phyloP scores from a whole-genome alignment of 352 stramenopile genomes.

The Pythium periplocum region DNA sequence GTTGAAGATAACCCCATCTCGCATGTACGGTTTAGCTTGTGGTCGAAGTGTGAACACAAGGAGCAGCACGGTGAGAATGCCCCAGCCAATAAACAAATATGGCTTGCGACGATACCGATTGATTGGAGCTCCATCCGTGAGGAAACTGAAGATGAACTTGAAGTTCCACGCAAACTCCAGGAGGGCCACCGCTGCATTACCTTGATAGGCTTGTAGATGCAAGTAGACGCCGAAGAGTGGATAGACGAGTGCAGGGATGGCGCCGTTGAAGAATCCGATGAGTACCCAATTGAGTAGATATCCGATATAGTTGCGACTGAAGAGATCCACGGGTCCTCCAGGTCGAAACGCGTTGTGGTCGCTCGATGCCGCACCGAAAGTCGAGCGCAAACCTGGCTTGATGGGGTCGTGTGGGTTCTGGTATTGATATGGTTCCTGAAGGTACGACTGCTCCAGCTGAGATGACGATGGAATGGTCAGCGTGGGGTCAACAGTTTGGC shows the following conservation, averaged over 20 bases:
- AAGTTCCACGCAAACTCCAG: constrained; percentile 3
- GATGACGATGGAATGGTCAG: no score
- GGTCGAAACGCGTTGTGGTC: constrained; percentile 7
- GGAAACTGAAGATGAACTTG: constrained; percentile 8
- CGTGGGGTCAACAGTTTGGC: no score
- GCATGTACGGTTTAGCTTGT: not conserved
- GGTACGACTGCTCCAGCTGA: no score
- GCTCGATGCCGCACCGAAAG: no score
- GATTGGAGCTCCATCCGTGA: constrained; percentile 10
- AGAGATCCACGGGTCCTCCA: constrained; percentile 4
- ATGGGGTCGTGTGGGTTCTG: no score
- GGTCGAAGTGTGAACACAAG: not conserved
- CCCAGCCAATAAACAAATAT: constrained; percentile 12
- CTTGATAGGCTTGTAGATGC: constrained; percentile 7
- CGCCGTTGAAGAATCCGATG: constrained; percentile 19
- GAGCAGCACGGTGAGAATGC: not conserved
- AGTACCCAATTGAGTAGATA: constrained; percentile 17
- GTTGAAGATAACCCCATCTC: not conserved
- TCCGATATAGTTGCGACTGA: constrained; percentile 8
- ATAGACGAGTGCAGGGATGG: constrained; percentile 11
- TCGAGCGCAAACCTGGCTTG: no score
- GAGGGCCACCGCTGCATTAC: not conserved
- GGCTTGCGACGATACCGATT: constrained; percentile 6
- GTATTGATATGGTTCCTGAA: no score
- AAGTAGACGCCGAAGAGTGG: constrained; percentile 21